Evolutionary conservation across 306 rosid species (phyloP), one percentile per base, ranked within the genome.

Genomic region (Fragaria vesca): DNA sequence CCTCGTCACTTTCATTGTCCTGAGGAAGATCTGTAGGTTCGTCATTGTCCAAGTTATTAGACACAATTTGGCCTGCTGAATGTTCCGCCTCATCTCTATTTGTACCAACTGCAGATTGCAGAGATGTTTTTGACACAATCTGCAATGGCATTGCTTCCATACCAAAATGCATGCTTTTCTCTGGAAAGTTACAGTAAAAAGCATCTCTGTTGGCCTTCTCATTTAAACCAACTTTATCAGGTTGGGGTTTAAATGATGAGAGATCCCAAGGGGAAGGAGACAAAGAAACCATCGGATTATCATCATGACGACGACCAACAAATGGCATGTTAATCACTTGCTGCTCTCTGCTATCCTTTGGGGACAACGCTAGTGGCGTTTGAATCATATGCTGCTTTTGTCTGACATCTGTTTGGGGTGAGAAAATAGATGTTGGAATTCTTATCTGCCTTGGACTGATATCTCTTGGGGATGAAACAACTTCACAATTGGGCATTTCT

Each of bases 401-500:
- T 82, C 73, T 76, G 86, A 60, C 60, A 72, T 80, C 83, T 68
- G 74, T 84, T 55, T 32, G 67, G 6, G 55, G 46, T 58, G 69
- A 74, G 28, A 74, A 42, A 8, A 45, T 47, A 1, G 76, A 80
- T 34, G 78, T 70, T 76, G 86, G 85, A 79, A 75, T 62, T 36
- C 73, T 68, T 51, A 82, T 81, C 77, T 81, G 85, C 72, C 71
- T 83, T 77, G 84, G 77, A 80, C 73, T 74, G 86, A 55, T 51
- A 66, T 78, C 83, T 78, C 78, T 84, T 61, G 91, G 86, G 74
- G 89, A 80, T 76, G 82, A 76, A 79, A 71, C 71, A 78, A 51
- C 80, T 76, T 76, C 86, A 71, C 45, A 67, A 52, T 83, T 90
- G 16, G 66, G 72, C 83, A 86, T 86, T 81, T 88, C 88, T 86